phyloP scores from a whole-genome alignment of 495 filamentous ascomycete species.

The Hypoxylon cercidicola region DNA sequence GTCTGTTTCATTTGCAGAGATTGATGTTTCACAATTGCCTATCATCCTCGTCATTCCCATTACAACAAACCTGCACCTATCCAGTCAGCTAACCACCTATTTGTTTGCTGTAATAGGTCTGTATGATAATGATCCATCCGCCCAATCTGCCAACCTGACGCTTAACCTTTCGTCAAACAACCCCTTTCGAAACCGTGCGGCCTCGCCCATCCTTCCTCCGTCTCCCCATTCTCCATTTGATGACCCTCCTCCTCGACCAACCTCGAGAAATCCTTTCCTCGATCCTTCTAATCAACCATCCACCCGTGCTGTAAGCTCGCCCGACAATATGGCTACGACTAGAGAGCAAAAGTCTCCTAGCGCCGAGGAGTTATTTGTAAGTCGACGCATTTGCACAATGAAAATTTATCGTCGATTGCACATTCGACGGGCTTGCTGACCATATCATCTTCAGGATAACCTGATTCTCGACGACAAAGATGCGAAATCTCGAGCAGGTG shows the following conservation, averaged over 20 bases:
- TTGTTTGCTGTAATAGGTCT: constrained; percentile 45
- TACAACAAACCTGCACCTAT: constrained; percentile 48
- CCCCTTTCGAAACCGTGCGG: constrained; percentile 92
- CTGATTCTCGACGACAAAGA: constrained; percentile 61
- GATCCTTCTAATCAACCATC: constrained; percentile 71
- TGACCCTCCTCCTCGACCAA: constrained; percentile 71
- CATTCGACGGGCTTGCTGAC: constrained; percentile 21
- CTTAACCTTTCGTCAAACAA: constrained; percentile 91
- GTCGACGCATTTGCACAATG: constrained; percentile 49
- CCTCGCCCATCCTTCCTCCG: constrained; percentile 67
- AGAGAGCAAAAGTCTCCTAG: constrained; percentile 65
- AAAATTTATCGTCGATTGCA: background rate
- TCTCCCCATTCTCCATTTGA: constrained; percentile 63
- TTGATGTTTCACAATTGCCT: constrained; percentile 62
- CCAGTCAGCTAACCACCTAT: constrained; percentile 51
- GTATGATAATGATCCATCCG: constrained; percentile 43
- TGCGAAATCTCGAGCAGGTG: constrained; percentile 38
- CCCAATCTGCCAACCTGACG: constrained; percentile 60
- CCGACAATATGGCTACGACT: constrained; percentile 67
- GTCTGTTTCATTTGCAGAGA: constrained; percentile 63
- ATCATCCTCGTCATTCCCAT: constrained; percentile 56
- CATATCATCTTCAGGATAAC: constrained; percentile 52
- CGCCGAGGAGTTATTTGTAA: constrained; percentile 90
- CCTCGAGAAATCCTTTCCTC: constrained; percentile 92
- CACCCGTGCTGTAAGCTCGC: constrained; percentile 52